Conservation (phyloP, 495 filamentous ascomycete genomes). For the Xylaria curta region DNA sequence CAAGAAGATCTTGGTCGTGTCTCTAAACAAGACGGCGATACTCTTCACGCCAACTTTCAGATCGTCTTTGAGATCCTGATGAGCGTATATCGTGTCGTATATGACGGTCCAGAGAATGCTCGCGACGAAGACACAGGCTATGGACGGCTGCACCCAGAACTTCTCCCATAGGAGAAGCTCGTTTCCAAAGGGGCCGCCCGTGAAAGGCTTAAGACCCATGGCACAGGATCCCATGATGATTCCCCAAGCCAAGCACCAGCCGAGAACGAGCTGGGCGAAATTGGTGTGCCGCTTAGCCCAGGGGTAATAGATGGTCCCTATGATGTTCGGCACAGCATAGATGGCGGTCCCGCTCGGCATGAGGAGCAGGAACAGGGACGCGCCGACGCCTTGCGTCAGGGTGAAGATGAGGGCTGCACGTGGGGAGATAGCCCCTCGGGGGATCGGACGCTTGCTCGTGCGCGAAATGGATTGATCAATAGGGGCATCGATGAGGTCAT, state of each 20-base stretch:
- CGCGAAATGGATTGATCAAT: conserved; percentile 46
- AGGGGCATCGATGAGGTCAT: conserved; percentile 51
- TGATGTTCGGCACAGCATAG: conserved; percentile 41
- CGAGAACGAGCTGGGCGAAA: conserved; percentile 49
- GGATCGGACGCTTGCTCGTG: conserved; percentile 47
- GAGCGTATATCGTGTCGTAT: conserved; percentile 53
- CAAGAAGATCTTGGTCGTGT: conserved; percentile 41
- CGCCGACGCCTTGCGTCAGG: conserved; percentile 35
- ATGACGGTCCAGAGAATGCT: conserved; percentile 45
- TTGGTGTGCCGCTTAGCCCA: conserved; percentile 51
- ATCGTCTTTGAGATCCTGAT: conserved; percentile 50
- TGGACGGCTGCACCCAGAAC: conserved; percentile 30
- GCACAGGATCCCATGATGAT: conserved; percentile 41
- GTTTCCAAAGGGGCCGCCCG: conserved; percentile 32
- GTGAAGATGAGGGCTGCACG: conserved; percentile 45
- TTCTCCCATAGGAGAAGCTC: background rate
- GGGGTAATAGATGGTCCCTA: conserved; percentile 47
- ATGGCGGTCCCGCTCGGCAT: conserved; percentile 35
- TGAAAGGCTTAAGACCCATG: conserved; percentile 39
- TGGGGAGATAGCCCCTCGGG: conserved; percentile 45
- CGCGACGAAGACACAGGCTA: conserved; percentile 35
- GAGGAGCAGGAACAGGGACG: conserved; percentile 34
- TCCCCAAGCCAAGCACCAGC: conserved; percentile 45
- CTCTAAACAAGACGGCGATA: conserved; percentile 46
- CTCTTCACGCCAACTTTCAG: conserved; percentile 44